phyloP scores from a whole-genome alignment of 345 rosid genomes.

The Corchorus olitorius region DNA sequence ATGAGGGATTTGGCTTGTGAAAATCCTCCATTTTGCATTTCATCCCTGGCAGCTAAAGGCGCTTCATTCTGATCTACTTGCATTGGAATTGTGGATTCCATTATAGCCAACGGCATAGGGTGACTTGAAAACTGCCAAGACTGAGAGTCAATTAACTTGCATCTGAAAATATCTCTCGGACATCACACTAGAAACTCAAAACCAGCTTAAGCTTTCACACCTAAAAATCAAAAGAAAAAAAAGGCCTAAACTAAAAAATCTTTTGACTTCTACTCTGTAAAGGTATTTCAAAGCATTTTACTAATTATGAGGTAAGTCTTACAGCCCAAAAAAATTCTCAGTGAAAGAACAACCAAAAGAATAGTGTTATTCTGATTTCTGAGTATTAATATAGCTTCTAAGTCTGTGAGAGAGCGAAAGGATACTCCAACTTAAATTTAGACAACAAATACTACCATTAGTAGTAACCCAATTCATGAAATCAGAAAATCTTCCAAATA shows the following conservation, averaged over 20 bases:
- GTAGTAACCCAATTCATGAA: neutral
- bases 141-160: neutral
- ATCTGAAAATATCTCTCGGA: neutral
- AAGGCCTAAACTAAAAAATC: neutral
- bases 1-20: constrained; percentile 37
- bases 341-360: neutral
- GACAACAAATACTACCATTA: neutral
- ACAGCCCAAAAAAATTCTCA: neutral
- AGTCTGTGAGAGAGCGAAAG: neutral
- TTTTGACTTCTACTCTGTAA: neutral
- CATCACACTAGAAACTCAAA: neutral
- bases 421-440: constrained; percentile 4
- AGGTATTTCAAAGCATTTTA: neutral
- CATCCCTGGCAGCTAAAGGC: constrained; percentile 27
- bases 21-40: constrained; percentile 48
- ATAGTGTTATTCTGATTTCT: neutral
- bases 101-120: constrained; percentile 22
- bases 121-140: constrained; percentile 40
- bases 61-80: constrained; percentile 38
- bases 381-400: neutral
- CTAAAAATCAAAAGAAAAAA: neutral
- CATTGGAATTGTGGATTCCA: constrained; percentile 40
- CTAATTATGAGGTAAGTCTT: neutral
- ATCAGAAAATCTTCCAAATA: neutral
- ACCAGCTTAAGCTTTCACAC: neutral